Base-by-base conservation (phyloP, 2,329 filamentous ascomycete species). In the Trichoderma sp. region DNA sequence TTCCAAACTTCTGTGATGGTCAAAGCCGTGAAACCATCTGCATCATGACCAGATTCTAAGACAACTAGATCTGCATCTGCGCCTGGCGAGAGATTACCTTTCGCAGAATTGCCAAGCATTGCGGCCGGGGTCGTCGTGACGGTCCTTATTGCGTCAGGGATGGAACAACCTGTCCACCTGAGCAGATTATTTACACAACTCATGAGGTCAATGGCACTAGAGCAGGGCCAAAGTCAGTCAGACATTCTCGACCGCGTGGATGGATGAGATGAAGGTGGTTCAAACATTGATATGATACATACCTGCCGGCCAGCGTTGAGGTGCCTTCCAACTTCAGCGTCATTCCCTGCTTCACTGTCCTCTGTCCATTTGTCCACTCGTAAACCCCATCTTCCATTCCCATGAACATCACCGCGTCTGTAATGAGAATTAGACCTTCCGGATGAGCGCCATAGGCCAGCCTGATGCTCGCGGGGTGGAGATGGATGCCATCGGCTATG, bases 311-410 rank as follows among this genome's bases (percentile, higher is more conserved):
- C 16, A 56, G 53, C 4, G 53, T 56, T 19, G 53, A 56, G 5
- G 53, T 33, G 27, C 53, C 53, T 11, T 56, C 53, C 11, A 56
- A n/a, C 53, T 56, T 56, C 53, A 56, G n/a, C 10, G 16, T 33
- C 53, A 56, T 56, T 33, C 53, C 53, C 16, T 56, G 10, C 14
- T 56, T 56, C 4, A 56, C 53, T n/a, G 53, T 56, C 19, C 53
- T 14, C 53, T 56, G 53, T 33, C 53, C 53, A 56, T 56, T 56
- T 56, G 53, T 56, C 53, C 53, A 56, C 53, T 56, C 53, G 8
- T 56, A 56, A 33, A n/a, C n/a, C 4, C 53, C 53, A 16, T 56
- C 53, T 8, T 6, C 27, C 53, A 56, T 56, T 11, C 53, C 53
- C 53, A 56, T 56, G 27, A 56, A 56, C 53, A 56, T 56, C 2